Evolutionary conservation across 1,139 yeast genomes (phyloP).

Genomic region (Pichia sp.): DNA sequence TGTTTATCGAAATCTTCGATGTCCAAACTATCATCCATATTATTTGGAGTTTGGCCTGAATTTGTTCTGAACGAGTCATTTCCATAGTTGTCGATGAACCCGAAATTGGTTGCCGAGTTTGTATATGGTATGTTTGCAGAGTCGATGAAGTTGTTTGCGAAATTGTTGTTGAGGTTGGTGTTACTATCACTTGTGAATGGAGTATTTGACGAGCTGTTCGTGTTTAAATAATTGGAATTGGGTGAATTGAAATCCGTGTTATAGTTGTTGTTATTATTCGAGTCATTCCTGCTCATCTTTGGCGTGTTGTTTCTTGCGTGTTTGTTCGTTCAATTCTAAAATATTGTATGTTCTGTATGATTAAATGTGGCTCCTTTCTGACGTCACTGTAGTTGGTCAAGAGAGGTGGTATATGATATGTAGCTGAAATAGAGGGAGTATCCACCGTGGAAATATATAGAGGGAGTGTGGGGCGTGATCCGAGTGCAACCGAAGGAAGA

Average conservation of each 20-base stretch:
- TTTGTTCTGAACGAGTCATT: too few relatives aligned
- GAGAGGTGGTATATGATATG: too few relatives aligned
- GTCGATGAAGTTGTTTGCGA: too few relatives aligned
- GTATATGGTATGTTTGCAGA: neutral
- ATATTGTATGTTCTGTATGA: neutral
- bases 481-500: too few relatives aligned
- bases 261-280: neutral
- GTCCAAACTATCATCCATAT: neutral
- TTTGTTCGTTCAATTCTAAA: neutral
- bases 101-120: neutral
- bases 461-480: too few relatives aligned
- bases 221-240: constrained; percentile 5
- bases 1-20: constrained; percentile 5
- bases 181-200: constrained; percentile 4
- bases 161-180: neutral
- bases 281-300: constrained; percentile 5
- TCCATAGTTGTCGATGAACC: neutral
- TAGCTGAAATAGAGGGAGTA: too few relatives aligned
- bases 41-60: too few relatives aligned
- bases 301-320: neutral
- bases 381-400: too few relatives aligned
- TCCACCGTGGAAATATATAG: too few relatives aligned
- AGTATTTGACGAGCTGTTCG: constrained; percentile 6
- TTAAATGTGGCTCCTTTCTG: neutral
- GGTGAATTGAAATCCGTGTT: constrained; percentile 3